Base-by-base conservation (phyloP, 345 rosid species). In the Rhodamnia rubescens region DNA sequence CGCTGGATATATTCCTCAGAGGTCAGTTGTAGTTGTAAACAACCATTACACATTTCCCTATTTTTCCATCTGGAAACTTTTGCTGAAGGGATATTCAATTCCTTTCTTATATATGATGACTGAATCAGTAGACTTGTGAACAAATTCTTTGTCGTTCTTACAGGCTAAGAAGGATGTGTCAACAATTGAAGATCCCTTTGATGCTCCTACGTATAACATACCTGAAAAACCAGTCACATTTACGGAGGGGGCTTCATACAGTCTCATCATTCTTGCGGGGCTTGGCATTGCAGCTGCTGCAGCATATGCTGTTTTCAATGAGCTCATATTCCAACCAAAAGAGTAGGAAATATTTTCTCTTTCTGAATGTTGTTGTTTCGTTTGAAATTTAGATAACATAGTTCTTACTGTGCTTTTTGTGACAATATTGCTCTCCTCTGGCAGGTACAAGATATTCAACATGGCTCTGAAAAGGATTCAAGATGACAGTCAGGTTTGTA, bases 171-270 rank as follows among this genome's bases (percentile, higher is more conserved):
- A 96, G 85, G 98, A 96, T 9, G 88, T 97, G 84, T 90, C 98
- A n/a, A 97, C 95, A 44, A 92, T 93, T 57, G 99, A 97, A 85
- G 98, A 97, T 92, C 98, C 99, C 85, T 97, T 97, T 90, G 96
- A 97, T 91, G 90, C 98, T 88, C 98, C 97, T 18, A 96, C 99
- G 11, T 96, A 94, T 89, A 91, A 96, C 87, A 97, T 97, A 87
- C 99, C 99, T 11, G 96, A 95, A 87, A 96, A 96, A 87, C 99
- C 98, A 1, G 98, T 96, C 87, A 93, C 98, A 16, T 96, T 97
- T 90, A 90, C 95, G 0, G 98, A 97, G 92, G 99, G 98, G 44
- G 98, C 98, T 87, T 94, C 98, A 85, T 96, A 97, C 92, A 91
- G 94, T 91, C 69, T 97, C 85, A 88, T 97, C 86, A 95, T 97